Evolutionary conservation across 768 basidiomycete genomes (phyloP), one percentile per base, ranked within the genome.

Genomic region (Termitomyces sp.): DNA sequence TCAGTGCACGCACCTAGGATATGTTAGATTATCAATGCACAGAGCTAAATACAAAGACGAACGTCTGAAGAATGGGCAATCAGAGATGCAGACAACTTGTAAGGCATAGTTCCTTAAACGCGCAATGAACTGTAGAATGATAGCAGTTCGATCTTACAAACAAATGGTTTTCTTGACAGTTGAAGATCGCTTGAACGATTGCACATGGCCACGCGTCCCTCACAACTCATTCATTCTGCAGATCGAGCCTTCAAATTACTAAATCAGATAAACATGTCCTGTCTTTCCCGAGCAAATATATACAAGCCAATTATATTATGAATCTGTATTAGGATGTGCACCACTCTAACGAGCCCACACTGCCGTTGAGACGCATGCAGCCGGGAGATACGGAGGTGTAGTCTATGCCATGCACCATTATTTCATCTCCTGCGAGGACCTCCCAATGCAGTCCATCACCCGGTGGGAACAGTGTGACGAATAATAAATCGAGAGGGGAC

Each of bases 381-480:
- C 70, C 80, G 85, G 88, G 85, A 87, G 88, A 91, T 91, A 91
- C 88, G 84, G 87, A 85, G 87, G 88, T 84, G 80, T 82, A 85
- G 75, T 79, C 81, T 88, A 90, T 89, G 88, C 88, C 85, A 69
- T 87, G 88, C 88, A 80, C 88, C 86, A 83, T 84, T 86, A 87
- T 67, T 90, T 85, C 84, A 88, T 90, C 87, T 90, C 86, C 88
- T 89, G 88, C 87, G 88, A 89, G 86, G 79, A 65, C 87, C 88
- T 75, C 79, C 70, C 67, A 68, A 70, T 65, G 58, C 63, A 48
- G 61, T 62, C 70, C 77, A 69, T 73, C 75, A 79, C 75, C 72
- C 74, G 71, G 72, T 73, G 52, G 63, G 60, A 63, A 8, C 62
- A 28, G 54, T 64, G 68, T 73, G 76, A 73, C 74, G 68, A 72